Percentiles rank a stretch among this genome's conserved stretches.
phyloP scores from a whole-genome alignment of 768 basidiomycete species.

The Pisolithus tinctorius region DNA sequence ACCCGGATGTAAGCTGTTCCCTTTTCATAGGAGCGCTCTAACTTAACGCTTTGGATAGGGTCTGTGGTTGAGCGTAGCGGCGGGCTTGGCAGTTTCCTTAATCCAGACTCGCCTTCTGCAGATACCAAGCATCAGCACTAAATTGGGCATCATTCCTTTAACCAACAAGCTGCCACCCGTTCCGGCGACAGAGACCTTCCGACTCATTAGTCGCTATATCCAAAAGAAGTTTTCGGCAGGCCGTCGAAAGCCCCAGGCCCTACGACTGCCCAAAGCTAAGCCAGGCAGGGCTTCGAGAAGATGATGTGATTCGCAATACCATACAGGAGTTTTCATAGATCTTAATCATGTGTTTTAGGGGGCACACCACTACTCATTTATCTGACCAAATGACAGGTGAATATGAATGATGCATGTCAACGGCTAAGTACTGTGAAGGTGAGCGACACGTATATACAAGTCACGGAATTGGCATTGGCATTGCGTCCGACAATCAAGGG shows the following conservation, averaged over 20 bases:
- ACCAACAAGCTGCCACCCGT: conserved; percentile 10
- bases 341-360: neutral
- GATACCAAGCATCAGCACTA: conserved; percentile 32
- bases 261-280: neutral
- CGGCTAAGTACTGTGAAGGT: neutral
- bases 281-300: neutral
- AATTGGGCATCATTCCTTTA: conserved; percentile 27
- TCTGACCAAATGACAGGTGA: neutral
- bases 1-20: conserved; percentile 56
- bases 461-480: neutral
- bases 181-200: conserved; percentile 23
- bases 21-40: neutral
- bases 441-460: neutral
- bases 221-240: neutral
- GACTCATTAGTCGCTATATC: neutral
- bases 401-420: neutral
- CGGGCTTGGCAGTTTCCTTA: conserved; percentile 40
- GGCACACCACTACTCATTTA: neutral
- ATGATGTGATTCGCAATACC: neutral
- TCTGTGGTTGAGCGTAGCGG: conserved; percentile 50
- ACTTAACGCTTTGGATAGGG: conserved; percentile 34
- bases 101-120: conserved; percentile 44
- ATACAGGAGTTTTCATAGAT: neutral
- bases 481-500: neutral
- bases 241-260: neutral